Percentiles rank a stretch among this genome's conserved stretches.
Conservation (phyloP, 2,329 filamentous ascomycete species). For the Neodidymelliopsis sp. region DNA sequence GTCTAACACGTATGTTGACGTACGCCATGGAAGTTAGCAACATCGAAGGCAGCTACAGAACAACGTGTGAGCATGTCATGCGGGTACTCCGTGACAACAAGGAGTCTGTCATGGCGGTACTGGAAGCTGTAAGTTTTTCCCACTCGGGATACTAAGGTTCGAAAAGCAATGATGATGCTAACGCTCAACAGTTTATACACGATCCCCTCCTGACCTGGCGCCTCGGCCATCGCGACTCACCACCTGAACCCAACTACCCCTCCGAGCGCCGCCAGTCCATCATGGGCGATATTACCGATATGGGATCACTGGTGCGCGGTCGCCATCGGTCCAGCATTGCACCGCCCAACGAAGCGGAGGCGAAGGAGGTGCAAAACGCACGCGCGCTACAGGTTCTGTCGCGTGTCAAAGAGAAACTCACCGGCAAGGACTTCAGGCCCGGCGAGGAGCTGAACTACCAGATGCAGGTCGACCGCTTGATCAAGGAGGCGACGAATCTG, state of each 20-base stretch:
- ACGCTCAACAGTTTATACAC: slow-evolving; percentile 81
- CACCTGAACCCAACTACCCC: slow-evolving; percentile 65
- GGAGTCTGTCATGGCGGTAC: slow-evolving; percentile 96
- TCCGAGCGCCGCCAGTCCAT: slow-evolving; percentile 68
- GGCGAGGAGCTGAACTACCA: slow-evolving; percentile 79
- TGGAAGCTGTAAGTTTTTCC: slow-evolving; percentile 84
- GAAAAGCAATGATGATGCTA: slow-evolving; percentile 18
- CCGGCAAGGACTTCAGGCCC: slow-evolving; percentile 88
- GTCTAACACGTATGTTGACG: slow-evolving; percentile 96
- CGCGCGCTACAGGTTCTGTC: slow-evolving; percentile 89
- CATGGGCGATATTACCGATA: slow-evolving; percentile 55
- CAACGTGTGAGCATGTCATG: slow-evolving; percentile 99
- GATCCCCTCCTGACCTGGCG: slow-evolving; percentile 99
- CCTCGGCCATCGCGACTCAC: slow-evolving; percentile 70
- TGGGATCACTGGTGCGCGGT: slow-evolving; percentile 43
- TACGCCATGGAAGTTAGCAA: slow-evolving; percentile 99
- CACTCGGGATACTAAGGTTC: background rate
- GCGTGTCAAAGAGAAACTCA: slow-evolving; percentile 93
- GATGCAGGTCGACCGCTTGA: slow-evolving; percentile 90
- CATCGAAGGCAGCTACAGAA: slow-evolving; percentile 97
- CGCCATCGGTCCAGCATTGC: slow-evolving; percentile 47
- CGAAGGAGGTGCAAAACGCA: slow-evolving; percentile 86
- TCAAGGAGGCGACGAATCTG: slow-evolving; percentile 93
- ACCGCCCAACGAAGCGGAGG: slow-evolving; percentile 52
- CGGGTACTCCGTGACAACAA: slow-evolving; percentile 95